Percentiles rank a stretch among this genome's conserved stretches.
phyloP scores from a whole-genome alignment of 139 green algal species.

The Zygnema circumcarinatum region DNA sequence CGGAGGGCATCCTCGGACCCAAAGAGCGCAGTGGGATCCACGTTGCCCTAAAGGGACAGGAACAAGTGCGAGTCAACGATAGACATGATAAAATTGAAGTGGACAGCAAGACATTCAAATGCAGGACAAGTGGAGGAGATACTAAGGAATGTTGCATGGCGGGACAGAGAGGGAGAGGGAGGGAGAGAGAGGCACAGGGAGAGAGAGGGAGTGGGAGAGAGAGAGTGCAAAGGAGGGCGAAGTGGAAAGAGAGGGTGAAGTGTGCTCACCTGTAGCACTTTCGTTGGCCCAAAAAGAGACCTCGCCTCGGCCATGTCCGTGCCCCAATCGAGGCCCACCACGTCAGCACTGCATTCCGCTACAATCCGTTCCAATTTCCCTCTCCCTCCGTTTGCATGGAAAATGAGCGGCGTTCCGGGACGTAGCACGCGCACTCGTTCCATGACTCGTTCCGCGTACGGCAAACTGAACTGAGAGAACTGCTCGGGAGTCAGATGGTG shows the following conservation, averaged over 20 bases:
- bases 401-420: slow-evolving; percentile 91
- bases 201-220: background rate
- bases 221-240: background rate
- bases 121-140: background rate
- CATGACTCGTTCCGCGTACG: slow-evolving; percentile 89
- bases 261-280: slow-evolving; percentile 63
- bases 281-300: slow-evolving; percentile 64
- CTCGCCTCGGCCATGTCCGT: slow-evolving; percentile 80
- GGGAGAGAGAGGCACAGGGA: background rate
- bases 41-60: slow-evolving; percentile 74
- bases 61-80: background rate
- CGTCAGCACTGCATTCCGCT: slow-evolving; percentile 72
- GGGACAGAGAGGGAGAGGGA: background rate
- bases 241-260: background rate
- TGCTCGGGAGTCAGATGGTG: slow-evolving; percentile 89
- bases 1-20: slow-evolving; percentile 74
- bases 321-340: slow-evolving; percentile 93
- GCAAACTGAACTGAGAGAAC: slow-evolving; percentile 91
- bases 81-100: background rate
- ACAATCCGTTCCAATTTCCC: slow-evolving; percentile 79
- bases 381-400: slow-evolving; percentile 94
- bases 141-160: no score
- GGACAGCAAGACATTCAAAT: background rate
- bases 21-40: slow-evolving; percentile 96
- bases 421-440: slow-evolving; percentile 72